phyloP scores from a whole-genome alignment of 768 basidiomycete species.

The Hemileccinum rubropunctum region DNA sequence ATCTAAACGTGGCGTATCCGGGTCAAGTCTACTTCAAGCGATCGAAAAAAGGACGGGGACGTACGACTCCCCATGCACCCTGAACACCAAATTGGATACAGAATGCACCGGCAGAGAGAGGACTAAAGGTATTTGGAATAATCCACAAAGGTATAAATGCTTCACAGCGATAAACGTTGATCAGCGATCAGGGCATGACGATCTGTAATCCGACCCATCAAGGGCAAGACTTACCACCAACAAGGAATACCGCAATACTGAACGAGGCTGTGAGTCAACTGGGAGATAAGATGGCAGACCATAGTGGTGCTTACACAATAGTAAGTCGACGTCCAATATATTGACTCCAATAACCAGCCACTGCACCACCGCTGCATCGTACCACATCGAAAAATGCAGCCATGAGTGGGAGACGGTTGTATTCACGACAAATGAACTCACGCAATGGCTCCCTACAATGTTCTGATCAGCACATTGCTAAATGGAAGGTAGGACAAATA shows the following conservation, averaged over 20 bases:
- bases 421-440: slow-evolving; percentile 27
- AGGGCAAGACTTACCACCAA: slow-evolving; percentile 46
- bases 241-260: slow-evolving; percentile 18
- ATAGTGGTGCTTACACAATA: slow-evolving; percentile 41
- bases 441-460: slow-evolving; percentile 43
- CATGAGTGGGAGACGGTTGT: slow-evolving; percentile 1
- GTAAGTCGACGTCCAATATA: slow-evolving; percentile 79
- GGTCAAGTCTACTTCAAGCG: background rate
- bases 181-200: background rate
- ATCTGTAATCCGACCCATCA: slow-evolving; percentile 6
- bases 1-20: slow-evolving; percentile 32
- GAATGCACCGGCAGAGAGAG: slow-evolving; percentile 80
- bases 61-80: slow-evolving; percentile 85
- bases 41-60: slow-evolving; percentile 23
- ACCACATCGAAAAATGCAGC: background rate
- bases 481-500: background rate
- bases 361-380: slow-evolving; percentile 51
- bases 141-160: slow-evolving; percentile 82
- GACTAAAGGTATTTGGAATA: slow-evolving; percentile 62
- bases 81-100: slow-evolving; percentile 86
- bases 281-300: background rate
- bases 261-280: slow-evolving; percentile 2
- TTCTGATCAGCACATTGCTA: background rate
- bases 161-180: background rate
- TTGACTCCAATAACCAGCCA: slow-evolving; percentile 72